Evolutionary conservation across 1,284 basidiomycete genomes (phyloP).

Genomic region (Cerrena zonata): DNA sequence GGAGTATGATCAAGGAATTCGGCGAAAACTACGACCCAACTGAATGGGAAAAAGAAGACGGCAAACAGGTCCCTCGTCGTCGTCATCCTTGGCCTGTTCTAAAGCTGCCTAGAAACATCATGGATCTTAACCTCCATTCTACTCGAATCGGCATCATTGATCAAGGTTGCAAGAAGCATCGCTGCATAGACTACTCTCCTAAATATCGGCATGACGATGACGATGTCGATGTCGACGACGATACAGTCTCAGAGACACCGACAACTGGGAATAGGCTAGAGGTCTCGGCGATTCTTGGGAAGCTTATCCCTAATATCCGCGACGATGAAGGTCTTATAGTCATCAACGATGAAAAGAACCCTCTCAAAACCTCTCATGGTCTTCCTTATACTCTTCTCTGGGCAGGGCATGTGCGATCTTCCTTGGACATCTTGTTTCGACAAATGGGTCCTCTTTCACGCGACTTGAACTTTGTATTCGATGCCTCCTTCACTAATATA

Average conservation of each 20-base stretch:
- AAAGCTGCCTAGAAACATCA: constrained; percentile 13
- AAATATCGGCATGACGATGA: constrained; percentile 5
- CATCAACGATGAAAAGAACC: neutral
- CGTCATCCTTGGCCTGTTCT: constrained; percentile 19
- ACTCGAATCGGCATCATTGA: constrained; percentile 8
- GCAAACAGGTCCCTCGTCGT: constrained; percentile 11
- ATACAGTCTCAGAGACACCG: neutral
- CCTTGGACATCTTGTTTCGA: no score
- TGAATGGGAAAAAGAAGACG: constrained; percentile 7
- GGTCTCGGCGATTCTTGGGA: neutral
- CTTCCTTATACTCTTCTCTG: neutral
- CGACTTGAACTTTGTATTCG: no score
- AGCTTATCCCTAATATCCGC: neutral
- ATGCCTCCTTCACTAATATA: no score
- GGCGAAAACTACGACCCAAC: constrained; percentile 18
- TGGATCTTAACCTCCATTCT: neutral
- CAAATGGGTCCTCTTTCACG: no score
- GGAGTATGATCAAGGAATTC: constrained; percentile 25
- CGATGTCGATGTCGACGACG: constrained; percentile 10
- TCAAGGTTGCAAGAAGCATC: constrained; percentile 4
- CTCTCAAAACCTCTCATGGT: neutral
- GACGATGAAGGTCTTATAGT: neutral
- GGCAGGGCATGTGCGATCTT: neutral
- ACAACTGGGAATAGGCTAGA: neutral
- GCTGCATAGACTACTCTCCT: neutral